Evolutionary conservation across 768 basidiomycete species (phyloP).

Genomic region (Leccinum fibrillosum): DNA sequence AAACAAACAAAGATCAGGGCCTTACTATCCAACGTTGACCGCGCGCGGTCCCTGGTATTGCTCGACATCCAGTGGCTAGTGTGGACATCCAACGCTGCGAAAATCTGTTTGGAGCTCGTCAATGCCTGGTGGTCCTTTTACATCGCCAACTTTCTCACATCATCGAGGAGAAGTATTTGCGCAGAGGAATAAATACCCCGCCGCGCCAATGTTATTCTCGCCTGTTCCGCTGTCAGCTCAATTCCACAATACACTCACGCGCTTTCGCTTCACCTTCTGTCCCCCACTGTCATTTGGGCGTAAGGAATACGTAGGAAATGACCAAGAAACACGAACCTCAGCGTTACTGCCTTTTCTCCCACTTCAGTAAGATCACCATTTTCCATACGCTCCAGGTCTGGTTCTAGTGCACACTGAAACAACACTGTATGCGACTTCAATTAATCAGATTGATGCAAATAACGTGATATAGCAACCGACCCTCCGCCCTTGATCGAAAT

Average conservation of each 20-base stretch:
- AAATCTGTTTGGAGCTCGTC: constrained; percentile 16
- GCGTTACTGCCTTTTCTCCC: constrained; percentile 64
- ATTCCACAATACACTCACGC: too few relatives aligned
- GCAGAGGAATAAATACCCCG: too few relatives aligned
- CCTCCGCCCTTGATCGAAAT: constrained; percentile 3
- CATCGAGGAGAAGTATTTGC: too few relatives aligned
- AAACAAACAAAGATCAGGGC: not conserved
- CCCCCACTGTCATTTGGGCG: constrained; percentile 1
- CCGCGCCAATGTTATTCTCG: constrained; percentile 52
- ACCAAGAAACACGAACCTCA: constrained; percentile 30
- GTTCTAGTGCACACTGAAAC: constrained; percentile 38
- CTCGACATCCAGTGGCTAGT: constrained; percentile 45
- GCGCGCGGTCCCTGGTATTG: constrained; percentile 27
- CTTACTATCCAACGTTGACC: constrained; percentile 34
- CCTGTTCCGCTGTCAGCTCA: constrained; percentile 22
- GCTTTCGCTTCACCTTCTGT: constrained; percentile 6
- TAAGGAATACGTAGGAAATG: not conserved
- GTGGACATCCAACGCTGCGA: constrained; percentile 59
- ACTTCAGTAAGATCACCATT: constrained; percentile 69
- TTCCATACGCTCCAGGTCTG: constrained; percentile 43
- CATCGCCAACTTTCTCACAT: constrained; percentile 29
- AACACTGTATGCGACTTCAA: constrained; percentile 23
- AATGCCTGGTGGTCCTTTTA: not conserved
- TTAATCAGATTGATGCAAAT: not conserved
- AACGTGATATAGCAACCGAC: not conserved